Conservation (phyloP, 2,329 filamentous ascomycete species). For the Trichophyton schoenleinii region DNA sequence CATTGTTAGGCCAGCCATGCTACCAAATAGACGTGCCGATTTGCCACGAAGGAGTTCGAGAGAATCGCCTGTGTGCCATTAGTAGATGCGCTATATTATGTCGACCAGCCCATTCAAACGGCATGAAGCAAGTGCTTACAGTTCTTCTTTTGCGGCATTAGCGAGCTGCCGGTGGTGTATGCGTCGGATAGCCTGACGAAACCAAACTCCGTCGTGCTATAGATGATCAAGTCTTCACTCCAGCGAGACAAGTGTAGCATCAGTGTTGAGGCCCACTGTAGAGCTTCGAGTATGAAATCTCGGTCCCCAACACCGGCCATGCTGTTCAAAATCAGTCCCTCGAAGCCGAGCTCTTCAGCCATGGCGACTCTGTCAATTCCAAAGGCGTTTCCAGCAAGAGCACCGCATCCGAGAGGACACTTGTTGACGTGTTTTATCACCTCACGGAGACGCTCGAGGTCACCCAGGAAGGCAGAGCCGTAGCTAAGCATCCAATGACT, state of each 20-base stretch:
- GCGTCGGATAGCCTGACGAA: slow-evolving; percentile 66
- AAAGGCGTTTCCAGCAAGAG: slow-evolving; percentile 71
- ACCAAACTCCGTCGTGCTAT: slow-evolving; percentile 62
- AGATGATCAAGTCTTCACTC: slow-evolving; percentile 78
- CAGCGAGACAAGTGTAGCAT: slow-evolving; percentile 71
- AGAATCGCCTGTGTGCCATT: slow-evolving; percentile 39
- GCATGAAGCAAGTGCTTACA: slow-evolving; percentile 15
- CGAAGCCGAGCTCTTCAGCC: slow-evolving; percentile 69
- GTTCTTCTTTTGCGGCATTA: slow-evolving; percentile 84
- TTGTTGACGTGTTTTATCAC: slow-evolving; percentile 62
- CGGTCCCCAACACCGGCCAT: slow-evolving; percentile 65
- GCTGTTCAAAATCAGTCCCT: slow-evolving; percentile 60
- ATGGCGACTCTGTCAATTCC: slow-evolving; percentile 67
- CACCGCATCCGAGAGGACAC: slow-evolving; percentile 58
- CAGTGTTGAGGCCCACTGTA: slow-evolving; percentile 67
- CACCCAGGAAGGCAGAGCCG: slow-evolving; percentile 56
- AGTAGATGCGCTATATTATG: neutral
- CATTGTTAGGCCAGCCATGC: slow-evolving; percentile 69
- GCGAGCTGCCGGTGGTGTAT: slow-evolving; percentile 61
- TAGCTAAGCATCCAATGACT: slow-evolving; percentile 70
- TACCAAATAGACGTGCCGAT: slow-evolving; percentile 62
- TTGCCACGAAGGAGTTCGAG: slow-evolving; percentile 68
- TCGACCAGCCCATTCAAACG: neutral
- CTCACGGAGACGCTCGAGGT: slow-evolving; percentile 65
- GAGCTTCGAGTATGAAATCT: slow-evolving; percentile 69